Base-by-base conservation (phyloP, 1,284 basidiomycete genomes). In the Stereum hirsutum region DNA sequence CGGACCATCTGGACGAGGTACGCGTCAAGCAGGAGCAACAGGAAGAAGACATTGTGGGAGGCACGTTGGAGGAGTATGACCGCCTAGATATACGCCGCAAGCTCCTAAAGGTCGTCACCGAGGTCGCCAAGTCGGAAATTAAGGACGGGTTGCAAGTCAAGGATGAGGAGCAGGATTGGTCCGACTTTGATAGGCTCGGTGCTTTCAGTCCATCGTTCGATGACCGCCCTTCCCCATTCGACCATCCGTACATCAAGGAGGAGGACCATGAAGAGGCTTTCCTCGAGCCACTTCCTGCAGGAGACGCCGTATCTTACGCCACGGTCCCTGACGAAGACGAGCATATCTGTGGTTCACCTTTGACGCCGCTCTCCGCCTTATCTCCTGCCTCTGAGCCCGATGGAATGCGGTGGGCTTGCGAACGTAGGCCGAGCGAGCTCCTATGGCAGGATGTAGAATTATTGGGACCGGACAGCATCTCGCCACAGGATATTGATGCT, bases 41-140 rank as follows among this genome's bases (percentile, higher is more conserved):
- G 6, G 79, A 81, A 50, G 68, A 37, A 33, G 19, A 81, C 8
- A 70, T 24, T 14, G 14, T 21, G 23, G 75, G 21, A 72, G 72
- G 14, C n/a, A 70, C 78, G 56, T 54, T 83, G 30, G 78, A 80
- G 45, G 72, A 72, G 15, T 84, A 80, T 78, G 81, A 82, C 36
- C 69, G 75, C 51, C 64, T 75, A 10, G 58, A 61, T 20, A 51
- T 27, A 20, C 21, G 46, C 28, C 45, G 39, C 5, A 66, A 64
- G 49, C 63, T 70, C 21, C 56, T 65, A 19, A 61, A 68, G 48
- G 58, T 68, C 17, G 53, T 69, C 39, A 57, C 63, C 12, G 60
- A 66, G 46, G 66, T 65, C 12, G 63, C 64, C 4, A n/a, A n/a
- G 1, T 55, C 57, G 27, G 60, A 57, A 10, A 49, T 55, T 12